These are phyloP conservation scores for Chrysosporium queenslandicum DNA, from an alignment of 2,329 filamentous ascomycete genomes.

Conservation along the genomic window DNA sequence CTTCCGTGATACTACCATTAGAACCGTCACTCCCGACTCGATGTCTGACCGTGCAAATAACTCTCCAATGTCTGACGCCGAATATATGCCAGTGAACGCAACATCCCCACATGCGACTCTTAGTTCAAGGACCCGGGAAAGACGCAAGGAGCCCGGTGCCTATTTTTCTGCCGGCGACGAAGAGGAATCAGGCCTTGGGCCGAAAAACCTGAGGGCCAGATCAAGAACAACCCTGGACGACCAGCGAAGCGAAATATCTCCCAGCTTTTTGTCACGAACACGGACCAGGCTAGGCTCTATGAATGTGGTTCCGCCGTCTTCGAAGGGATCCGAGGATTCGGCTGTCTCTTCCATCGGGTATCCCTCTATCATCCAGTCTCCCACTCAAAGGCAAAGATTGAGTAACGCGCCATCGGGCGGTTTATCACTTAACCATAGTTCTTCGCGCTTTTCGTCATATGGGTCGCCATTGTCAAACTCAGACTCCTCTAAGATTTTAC, in stretches of 20 bases:
- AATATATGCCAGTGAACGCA: constrained; percentile 26
- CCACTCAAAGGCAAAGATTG: constrained; percentile 29
- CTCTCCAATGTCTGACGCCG: constrained; percentile 32
- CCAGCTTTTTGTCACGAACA: constrained; percentile 26
- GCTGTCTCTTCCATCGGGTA: constrained; percentile 39
- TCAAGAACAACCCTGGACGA: constrained; percentile 36
- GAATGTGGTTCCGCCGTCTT: constrained; percentile 28
- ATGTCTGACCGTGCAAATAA: constrained; percentile 27
- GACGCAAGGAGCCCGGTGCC: constrained; percentile 25
- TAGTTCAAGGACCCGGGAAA: constrained; percentile 27
- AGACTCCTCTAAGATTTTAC: constrained; percentile 40
- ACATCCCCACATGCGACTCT: constrained; percentile 31
- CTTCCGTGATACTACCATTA: constrained; percentile 37
- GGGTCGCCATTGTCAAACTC: constrained; percentile 34
- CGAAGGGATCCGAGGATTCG: constrained; percentile 32
- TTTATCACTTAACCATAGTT: constrained; percentile 22
- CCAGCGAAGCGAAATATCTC: constrained; percentile 31
- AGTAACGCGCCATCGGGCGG: constrained; percentile 27
- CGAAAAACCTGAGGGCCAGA: constrained; percentile 29
- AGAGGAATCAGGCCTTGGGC: constrained; percentile 26
- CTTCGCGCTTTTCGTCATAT: constrained; percentile 25
- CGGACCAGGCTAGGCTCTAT: constrained; percentile 32
- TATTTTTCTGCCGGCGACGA: constrained; percentile 28
- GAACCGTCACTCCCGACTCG: constrained; percentile 40
- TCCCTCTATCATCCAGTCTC: constrained; percentile 39